These are phyloP conservation scores for Ambispora gerdemannii DNA, from an alignment of 192 early-diverging fungal genomes.

Conservation along the genomic window DNA sequence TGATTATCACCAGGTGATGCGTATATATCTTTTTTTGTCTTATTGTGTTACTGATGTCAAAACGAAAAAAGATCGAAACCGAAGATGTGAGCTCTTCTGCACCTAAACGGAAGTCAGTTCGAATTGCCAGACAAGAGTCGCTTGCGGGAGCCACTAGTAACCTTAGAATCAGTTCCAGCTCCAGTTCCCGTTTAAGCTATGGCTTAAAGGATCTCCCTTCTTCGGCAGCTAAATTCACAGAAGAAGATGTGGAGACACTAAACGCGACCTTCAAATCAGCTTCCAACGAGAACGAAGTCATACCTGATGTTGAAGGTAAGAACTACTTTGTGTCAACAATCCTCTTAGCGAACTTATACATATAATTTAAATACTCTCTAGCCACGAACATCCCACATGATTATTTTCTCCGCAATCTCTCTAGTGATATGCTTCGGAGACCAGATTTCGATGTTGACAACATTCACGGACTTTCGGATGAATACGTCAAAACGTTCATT, in stretches of 20 bases:
- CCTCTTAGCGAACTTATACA: conserved; percentile 9
- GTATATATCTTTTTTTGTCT: too few relatives aligned
- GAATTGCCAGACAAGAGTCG: conserved; percentile 10
- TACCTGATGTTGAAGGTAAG: conserved; percentile 26
- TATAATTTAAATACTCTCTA: background rate
- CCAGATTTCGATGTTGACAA: conserved; percentile 7
- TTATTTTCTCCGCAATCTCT: background rate
- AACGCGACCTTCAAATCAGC: conserved; percentile 21
- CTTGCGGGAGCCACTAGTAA: background rate
- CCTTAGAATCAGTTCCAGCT: conserved; percentile 18
- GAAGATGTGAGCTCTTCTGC: too few relatives aligned
- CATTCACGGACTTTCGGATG: conserved; percentile 4
- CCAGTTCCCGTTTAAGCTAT: too few relatives aligned
- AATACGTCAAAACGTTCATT: conserved; percentile 13
- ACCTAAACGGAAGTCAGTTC: background rate
- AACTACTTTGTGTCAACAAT: background rate
- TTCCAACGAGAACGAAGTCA: too few relatives aligned
- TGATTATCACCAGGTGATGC: too few relatives aligned
- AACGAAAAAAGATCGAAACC: too few relatives aligned
- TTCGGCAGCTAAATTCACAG: too few relatives aligned
- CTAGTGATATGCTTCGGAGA: background rate
- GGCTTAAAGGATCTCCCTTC: too few relatives aligned
- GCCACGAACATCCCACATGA: background rate
- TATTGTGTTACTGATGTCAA: too few relatives aligned
- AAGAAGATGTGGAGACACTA: conserved; percentile 8